Conservation (phyloP, 805 yeast genomes). For the Saccharomycopsis oosterbeekiorum region DNA sequence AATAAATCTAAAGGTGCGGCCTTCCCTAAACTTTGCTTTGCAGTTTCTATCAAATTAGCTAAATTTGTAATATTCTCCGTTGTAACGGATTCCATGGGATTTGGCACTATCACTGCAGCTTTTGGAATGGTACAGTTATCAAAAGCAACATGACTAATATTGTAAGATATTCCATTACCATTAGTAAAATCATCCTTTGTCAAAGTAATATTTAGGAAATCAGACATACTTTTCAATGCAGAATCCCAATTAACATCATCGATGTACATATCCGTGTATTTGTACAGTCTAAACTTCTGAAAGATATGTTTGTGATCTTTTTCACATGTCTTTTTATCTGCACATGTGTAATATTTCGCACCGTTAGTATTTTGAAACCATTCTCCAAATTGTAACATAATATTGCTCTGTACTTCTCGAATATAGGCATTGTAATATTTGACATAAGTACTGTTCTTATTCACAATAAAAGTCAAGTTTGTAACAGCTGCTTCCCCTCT, state of each 20-base stretch:
- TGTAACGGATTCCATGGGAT: slow-evolving; percentile 9
- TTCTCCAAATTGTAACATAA: slow-evolving; percentile 7
- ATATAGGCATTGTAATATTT: slow-evolving; percentile 11
- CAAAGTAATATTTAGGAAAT: slow-evolving; percentile 5
- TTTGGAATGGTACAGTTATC: slow-evolving; percentile 11
- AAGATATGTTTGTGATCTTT: background rate
- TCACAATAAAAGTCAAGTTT: slow-evolving; percentile 12
- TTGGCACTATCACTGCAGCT: slow-evolving; percentile 6
- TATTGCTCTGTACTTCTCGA: slow-evolving; percentile 5
- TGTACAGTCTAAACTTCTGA: background rate
- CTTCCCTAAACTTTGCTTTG: slow-evolving; percentile 3
- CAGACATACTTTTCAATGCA: slow-evolving; percentile 1
- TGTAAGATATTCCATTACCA: background rate
- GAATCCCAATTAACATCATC: background rate
- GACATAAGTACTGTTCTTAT: slow-evolving; percentile 2
- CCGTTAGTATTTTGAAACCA: slow-evolving; percentile 6
- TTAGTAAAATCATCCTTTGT: slow-evolving; percentile 3
- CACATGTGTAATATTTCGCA: slow-evolving; percentile 5
- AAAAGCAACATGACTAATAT: slow-evolving; percentile 2
- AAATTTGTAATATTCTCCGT: slow-evolving; percentile 9
- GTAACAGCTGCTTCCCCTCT: slow-evolving; percentile 7
- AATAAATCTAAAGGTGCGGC: slow-evolving; percentile 8
- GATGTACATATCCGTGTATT: slow-evolving; percentile 5
- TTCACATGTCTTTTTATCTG: background rate
- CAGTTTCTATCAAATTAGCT: slow-evolving; percentile 4